Evolutionary conservation across 1,139 yeast species (phyloP).

Genomic region (Diutina pseudorugosa): DNA sequence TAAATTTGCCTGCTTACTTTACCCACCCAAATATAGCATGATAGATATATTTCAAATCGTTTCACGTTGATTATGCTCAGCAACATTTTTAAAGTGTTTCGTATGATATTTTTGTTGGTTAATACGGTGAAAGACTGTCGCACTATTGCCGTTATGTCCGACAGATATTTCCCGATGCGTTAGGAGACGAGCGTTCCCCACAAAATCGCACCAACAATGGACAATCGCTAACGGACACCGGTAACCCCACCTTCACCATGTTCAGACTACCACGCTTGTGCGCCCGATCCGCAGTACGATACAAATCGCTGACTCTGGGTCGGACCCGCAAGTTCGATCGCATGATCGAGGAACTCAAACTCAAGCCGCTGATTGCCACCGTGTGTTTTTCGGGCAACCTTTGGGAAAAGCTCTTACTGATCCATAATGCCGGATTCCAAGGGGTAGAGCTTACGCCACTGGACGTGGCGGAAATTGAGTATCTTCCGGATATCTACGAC

Average conservation of each 20-base stretch:
- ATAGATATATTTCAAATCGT: too few relatives aligned
- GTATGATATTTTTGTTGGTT: too few relatives aligned
- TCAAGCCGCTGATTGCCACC: slow-evolving; percentile 5
- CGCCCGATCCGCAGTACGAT: not conserved
- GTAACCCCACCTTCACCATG: not conserved
- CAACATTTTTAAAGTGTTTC: too few relatives aligned
- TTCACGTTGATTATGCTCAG: too few relatives aligned
- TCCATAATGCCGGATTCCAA: slow-evolving; percentile 6
- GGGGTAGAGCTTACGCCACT: slow-evolving; percentile 6
- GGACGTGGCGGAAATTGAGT: slow-evolving; percentile 5
- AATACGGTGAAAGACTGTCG: too few relatives aligned
- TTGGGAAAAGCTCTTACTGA: slow-evolving; percentile 6
- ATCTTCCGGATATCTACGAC: slow-evolving; percentile 4
- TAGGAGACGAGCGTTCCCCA: not conserved
- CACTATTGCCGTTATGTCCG: too few relatives aligned
- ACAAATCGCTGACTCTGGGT: not conserved
- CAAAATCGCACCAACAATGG: not conserved
- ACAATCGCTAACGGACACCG: not conserved
- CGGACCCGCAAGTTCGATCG: slow-evolving; percentile 1
- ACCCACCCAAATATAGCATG: too few relatives aligned
- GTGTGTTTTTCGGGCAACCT: slow-evolving; percentile 6
- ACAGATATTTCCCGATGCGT: not conserved
- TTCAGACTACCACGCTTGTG: not conserved
- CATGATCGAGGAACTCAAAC: slow-evolving; percentile 2
- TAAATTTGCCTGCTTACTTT: too few relatives aligned